Base-by-base conservation (phyloP, 2,329 filamentous ascomycete species). In the Talaromyces amestolkiae region DNA sequence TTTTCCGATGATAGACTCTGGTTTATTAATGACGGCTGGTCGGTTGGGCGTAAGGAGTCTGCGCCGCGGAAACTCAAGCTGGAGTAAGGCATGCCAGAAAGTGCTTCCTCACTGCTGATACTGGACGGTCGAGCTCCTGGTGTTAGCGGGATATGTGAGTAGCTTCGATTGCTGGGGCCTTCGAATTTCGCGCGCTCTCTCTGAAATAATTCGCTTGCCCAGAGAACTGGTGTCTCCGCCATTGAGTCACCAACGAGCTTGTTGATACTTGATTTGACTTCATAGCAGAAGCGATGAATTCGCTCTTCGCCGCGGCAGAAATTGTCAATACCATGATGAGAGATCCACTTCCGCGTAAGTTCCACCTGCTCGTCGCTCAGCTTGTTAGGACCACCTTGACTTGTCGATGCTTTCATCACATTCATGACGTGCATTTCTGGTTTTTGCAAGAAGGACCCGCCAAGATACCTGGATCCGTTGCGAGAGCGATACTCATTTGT, bases 301-400 rank as follows among this genome's bases (percentile, higher is more conserved):
- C 95, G 84, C 78, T 99, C 95, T 75, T 99, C 95, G 6, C 94
- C 95, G 70, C 89, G 90, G 78, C 95, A 99, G 70, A 98, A 94
- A 73, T 97, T 97, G 75, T 96, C 92, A 37, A 98, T 89, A 15
- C 88, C 88, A 69, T 89, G 90, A 70, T 91, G 87, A 58, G 90
- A 87, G 62, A 98, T 83, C 92, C 94, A 99, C 64, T 88, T 87
- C 22, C 86, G 82, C 0, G 93, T 97, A 69, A 93, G 88, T 61
- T 96, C 92, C 0, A 93, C 89, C 76, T 98, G 95, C 64, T 97
- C 92, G 74, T 98, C 94, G n/a, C 92, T 93, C 13, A 99, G 84
- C 77, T 99, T 99, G 76, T 96, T 96, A 0, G 92, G 92, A 0
- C 95, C 94, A 13, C 93, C 94, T 70, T 96, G 91, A 62, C 91